phyloP scores from a whole-genome alignment of 1,284 basidiomycete species.

The Cryptococcus wingfieldii region DNA sequence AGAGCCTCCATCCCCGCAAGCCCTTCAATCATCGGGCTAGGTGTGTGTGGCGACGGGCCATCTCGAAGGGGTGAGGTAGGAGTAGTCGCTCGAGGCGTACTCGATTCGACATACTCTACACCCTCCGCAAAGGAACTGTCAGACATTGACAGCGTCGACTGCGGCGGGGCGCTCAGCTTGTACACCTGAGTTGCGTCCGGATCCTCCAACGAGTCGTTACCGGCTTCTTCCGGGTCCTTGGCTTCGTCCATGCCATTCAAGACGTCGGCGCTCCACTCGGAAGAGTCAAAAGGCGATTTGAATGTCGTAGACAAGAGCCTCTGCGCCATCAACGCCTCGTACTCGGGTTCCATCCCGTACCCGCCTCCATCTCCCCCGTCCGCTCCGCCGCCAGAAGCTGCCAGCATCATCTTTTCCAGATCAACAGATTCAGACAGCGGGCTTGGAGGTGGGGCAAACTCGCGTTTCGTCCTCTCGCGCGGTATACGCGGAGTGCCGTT shows the following conservation, averaged over 20 bases:
- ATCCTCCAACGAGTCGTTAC: neutral
- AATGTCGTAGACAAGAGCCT: neutral
- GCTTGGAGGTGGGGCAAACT: conserved; percentile 45
- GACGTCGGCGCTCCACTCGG: neutral
- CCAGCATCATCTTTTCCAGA: neutral
- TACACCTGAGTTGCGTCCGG: no score
- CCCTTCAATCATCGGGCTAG: neutral
- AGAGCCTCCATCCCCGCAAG: neutral
- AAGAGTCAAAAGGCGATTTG: neutral
- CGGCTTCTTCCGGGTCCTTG: neutral
- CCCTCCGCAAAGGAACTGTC: neutral
- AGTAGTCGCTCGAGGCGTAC: neutral
- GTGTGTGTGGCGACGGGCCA: neutral
- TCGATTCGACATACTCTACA: neutral
- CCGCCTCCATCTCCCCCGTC: neutral
- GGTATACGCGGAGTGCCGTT: conserved; percentile 57
- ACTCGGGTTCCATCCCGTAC: neutral
- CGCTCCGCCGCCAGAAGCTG: conserved; percentile 18
- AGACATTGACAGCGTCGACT: neutral
- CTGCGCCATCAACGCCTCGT: conserved; percentile 4
- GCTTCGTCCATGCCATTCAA: neutral
- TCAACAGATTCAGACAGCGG: conserved; percentile 34
- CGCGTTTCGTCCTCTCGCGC: conserved; percentile 30
- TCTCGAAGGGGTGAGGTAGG: neutral
- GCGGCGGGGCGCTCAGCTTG: no score